phyloP scores from a whole-genome alignment of 2,329 filamentous ascomycete species.

The Acrodontium crateriforme region DNA sequence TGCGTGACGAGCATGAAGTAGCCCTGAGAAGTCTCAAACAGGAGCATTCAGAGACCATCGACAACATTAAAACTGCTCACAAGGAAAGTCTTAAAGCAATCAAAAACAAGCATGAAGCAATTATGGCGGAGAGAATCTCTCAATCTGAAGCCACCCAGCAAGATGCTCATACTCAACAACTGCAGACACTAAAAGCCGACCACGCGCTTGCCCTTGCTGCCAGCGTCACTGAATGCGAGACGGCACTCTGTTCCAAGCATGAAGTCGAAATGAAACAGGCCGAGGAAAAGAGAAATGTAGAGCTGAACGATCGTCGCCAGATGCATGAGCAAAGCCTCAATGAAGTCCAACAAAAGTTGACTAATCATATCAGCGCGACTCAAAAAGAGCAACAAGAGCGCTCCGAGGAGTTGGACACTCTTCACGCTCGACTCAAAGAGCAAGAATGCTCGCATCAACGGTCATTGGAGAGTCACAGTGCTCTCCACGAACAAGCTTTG shows the following conservation, averaged over 20 bases:
- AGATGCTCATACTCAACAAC: slow-evolving; percentile 1
- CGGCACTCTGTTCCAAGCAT: background rate
- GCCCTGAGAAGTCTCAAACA: too few relatives aligned
- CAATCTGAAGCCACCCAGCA: too few relatives aligned
- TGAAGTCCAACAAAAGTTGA: background rate
- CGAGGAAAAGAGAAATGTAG: background rate
- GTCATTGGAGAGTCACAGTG: too few relatives aligned
- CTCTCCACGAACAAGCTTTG: slow-evolving; percentile 7
- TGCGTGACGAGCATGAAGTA: too few relatives aligned
- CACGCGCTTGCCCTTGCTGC: background rate
- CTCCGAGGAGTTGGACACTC: slow-evolving; percentile 4
- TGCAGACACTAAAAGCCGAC: background rate
- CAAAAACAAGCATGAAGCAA: too few relatives aligned
- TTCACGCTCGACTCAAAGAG: slow-evolving; percentile 4
- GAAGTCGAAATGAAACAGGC: background rate
- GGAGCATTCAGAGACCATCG: too few relatives aligned
- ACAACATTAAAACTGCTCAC: too few relatives aligned
- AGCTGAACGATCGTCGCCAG: background rate
- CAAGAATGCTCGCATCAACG: background rate
- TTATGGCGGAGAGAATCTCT: too few relatives aligned
- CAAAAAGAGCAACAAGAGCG: slow-evolving; percentile 1
- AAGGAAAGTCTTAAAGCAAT: too few relatives aligned
- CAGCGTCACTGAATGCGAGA: slow-evolving; percentile 1
- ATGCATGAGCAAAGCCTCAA: background rate
- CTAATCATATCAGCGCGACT: slow-evolving; percentile 3